A percentile compares a stretch with the other conserved stretches of the same genome.
phyloP scores from a whole-genome alignment of 768 basidiomycete genomes.

The Mycena indigotica region DNA sequence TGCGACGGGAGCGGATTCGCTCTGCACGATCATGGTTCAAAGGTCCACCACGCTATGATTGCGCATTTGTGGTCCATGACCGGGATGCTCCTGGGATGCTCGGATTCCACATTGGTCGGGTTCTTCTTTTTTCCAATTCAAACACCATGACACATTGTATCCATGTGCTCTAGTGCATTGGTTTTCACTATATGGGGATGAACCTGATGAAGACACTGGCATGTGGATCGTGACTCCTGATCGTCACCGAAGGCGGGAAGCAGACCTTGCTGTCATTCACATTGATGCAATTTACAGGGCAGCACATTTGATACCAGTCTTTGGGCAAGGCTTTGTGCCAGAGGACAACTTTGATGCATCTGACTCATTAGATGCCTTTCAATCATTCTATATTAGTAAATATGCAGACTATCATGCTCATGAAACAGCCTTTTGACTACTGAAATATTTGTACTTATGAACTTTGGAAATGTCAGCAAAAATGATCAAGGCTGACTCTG shows the following conservation, averaged over 20 bases:
- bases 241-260: constrained; percentile 6
- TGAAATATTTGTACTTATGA: too few relatives aligned
- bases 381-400: constrained; percentile 5
- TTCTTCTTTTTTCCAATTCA: constrained; percentile 30
- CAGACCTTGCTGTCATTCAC: constrained; percentile 10
- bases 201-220: constrained; percentile 26
- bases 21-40: constrained; percentile 31
- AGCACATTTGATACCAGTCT: background rate
- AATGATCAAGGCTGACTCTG: too few relatives aligned
- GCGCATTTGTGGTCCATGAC: constrained; percentile 28
- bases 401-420: constrained; percentile 7
- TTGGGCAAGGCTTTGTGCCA: background rate
- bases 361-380: background rate
- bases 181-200: constrained; percentile 24
- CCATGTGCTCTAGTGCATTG: constrained; percentile 31
- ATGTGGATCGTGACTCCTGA: constrained; percentile 34
- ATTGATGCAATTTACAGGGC: constrained; percentile 10
- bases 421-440: constrained; percentile 7
- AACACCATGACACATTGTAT: constrained; percentile 13
- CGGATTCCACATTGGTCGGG: constrained; percentile 27
- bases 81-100: constrained; percentile 23
- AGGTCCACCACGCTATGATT: constrained; percentile 30
- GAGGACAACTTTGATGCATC: background rate
- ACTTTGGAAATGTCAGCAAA: too few relatives aligned
- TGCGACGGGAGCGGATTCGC: constrained; percentile 34